Evolutionary conservation across 495 filamentous ascomycete genomes (phyloP).

Genomic region (Podospora conica): DNA sequence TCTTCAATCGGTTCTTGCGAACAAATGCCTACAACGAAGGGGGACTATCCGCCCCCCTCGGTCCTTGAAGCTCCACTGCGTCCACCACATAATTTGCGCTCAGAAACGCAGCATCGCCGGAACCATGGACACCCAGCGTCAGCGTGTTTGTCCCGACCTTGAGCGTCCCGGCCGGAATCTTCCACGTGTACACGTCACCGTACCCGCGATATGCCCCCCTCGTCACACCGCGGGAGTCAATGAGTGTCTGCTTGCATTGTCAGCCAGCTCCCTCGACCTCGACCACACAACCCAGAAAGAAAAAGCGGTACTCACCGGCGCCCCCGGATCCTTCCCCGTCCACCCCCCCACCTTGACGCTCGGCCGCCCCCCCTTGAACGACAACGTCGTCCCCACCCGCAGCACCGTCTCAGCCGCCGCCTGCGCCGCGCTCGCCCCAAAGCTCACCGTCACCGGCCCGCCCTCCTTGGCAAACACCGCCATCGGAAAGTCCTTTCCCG

Average conservation of each 20-base stretch:
- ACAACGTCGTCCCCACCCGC: constrained; percentile 53
- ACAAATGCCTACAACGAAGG: not conserved
- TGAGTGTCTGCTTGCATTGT: constrained; percentile 26
- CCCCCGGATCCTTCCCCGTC: constrained; percentile 38
- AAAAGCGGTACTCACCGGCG: constrained; percentile 41
- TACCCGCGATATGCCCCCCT: constrained; percentile 53
- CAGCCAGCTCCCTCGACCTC: not conserved
- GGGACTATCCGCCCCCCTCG: constrained; percentile 16
- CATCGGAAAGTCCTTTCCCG: constrained; percentile 49
- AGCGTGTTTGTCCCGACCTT: constrained; percentile 51
- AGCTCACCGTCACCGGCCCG: constrained; percentile 47
- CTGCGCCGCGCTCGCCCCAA: constrained; percentile 40
- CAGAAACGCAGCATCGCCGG: constrained; percentile 43
- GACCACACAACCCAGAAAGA: not conserved
- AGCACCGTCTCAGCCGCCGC: constrained; percentile 33
- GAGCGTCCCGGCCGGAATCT: constrained; percentile 45
- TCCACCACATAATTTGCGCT: constrained; percentile 53
- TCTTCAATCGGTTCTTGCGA: not conserved
- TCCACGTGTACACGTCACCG: constrained; percentile 51
- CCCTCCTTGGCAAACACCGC: constrained; percentile 53
- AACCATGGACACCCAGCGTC: constrained; percentile 48
- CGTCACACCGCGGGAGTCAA: constrained; percentile 54
- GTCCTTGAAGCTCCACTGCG: constrained; percentile 41
- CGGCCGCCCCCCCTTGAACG: constrained; percentile 50
- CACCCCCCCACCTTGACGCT: constrained; percentile 42